phyloP scores from a whole-genome alignment of 2,329 filamentous ascomycete genomes.

The Anisogramma anomala region DNA sequence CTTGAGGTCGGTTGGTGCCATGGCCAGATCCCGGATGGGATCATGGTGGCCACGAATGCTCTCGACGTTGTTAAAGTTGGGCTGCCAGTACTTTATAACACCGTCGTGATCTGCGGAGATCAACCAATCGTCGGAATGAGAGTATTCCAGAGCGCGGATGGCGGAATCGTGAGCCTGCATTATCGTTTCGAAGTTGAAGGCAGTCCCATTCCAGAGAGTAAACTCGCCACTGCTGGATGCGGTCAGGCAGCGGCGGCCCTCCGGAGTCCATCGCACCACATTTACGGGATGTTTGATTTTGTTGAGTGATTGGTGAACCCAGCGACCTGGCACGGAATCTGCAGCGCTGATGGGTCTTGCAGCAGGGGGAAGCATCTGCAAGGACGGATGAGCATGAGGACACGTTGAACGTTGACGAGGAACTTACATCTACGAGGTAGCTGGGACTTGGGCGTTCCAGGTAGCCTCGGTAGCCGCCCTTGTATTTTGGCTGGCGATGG shows the following conservation, averaged over 20 bases:
- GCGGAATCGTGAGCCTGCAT: constrained; percentile 94
- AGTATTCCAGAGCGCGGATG: constrained; percentile 74
- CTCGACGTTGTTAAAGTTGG: constrained; percentile 98
- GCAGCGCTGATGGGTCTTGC: constrained; percentile 63
- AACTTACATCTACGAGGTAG: constrained; percentile 75
- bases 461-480: constrained; percentile 60
- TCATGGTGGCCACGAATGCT: constrained; percentile 85
- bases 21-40: constrained; percentile 81
- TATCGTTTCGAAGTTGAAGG: constrained; percentile 98
- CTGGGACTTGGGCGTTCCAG: constrained; percentile 74
- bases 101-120: constrained; percentile 93
- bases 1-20: constrained; percentile 87
- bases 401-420: background rate
- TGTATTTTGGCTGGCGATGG: constrained; percentile 65
- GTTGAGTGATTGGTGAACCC: constrained; percentile 94
- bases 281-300: constrained; percentile 98
- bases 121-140: constrained; percentile 93
- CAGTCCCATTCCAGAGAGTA: constrained; percentile 96
- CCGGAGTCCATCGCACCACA: constrained; percentile 93
- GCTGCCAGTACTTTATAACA: constrained; percentile 96
- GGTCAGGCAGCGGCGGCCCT: constrained; percentile 81
- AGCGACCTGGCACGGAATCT: constrained; percentile 85
- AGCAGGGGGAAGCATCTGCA: constrained; percentile 73
- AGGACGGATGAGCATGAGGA: background rate
- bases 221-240: constrained; percentile 96